phyloP scores from a whole-genome alignment of 2,329 filamentous ascomycete species.

The Beauveria caledonica region DNA sequence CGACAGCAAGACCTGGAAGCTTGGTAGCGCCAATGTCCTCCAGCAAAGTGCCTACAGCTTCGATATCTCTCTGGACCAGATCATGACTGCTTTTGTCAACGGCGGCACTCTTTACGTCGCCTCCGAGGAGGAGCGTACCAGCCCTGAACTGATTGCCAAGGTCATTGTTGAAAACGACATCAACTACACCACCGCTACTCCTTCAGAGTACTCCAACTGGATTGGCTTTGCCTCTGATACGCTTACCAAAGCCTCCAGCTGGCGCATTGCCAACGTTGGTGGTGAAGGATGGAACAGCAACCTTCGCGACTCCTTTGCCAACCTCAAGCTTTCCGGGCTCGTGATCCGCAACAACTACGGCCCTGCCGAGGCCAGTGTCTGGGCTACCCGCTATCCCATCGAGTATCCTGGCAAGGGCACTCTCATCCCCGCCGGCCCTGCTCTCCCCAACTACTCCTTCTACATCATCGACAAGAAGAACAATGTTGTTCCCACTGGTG shows the following conservation, averaged over 20 bases:
- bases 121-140: slow-evolving; percentile 22
- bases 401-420: slow-evolving; percentile 14
- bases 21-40: slow-evolving; percentile 22
- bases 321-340: slow-evolving; percentile 11
- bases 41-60: slow-evolving; percentile 34
- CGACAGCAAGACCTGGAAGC: slow-evolving; percentile 12
- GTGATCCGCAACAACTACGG: slow-evolving; percentile 13
- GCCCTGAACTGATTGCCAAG: slow-evolving; percentile 26
- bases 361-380: slow-evolving; percentile 10
- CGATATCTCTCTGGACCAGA: slow-evolving; percentile 32
- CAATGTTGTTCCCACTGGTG: slow-evolving; percentile 12
- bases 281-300: slow-evolving; percentile 14
- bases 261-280: slow-evolving; percentile 14
- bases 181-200: slow-evolving; percentile 30
- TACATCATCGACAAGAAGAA: slow-evolving; percentile 33
- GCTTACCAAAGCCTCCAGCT: slow-evolving; percentile 13
- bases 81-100: slow-evolving; percentile 25
- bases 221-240: slow-evolving; percentile 15
- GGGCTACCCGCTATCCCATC: slow-evolving; percentile 12
- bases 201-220: slow-evolving; percentile 32
- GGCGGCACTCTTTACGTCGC: slow-evolving; percentile 31
- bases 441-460: slow-evolving; percentile 25
- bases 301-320: slow-evolving; percentile 11
- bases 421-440: slow-evolving; percentile 15
- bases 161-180: slow-evolving; percentile 28